These are phyloP conservation scores for Lodderomyces metapsilosis DNA, from an alignment of 1,139 yeast species.

Conservation along the genomic window DNA sequence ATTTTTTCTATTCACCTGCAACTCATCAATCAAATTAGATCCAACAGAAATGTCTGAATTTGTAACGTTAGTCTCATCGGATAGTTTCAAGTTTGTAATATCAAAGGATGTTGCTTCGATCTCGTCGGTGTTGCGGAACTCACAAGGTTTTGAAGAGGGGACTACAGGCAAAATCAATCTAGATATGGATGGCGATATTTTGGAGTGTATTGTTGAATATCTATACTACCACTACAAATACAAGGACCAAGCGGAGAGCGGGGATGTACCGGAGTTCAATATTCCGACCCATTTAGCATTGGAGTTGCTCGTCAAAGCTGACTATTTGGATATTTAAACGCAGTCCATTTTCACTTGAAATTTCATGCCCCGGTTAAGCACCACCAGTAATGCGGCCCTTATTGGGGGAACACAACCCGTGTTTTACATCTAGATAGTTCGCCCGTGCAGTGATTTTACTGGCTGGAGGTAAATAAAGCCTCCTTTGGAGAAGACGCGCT, in stretches of 20 bases:
- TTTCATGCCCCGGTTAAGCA: no score
- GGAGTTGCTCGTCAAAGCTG: conserved; percentile 89
- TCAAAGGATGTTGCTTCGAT: conserved; percentile 77
- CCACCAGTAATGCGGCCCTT: no score
- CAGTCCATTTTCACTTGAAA: no score
- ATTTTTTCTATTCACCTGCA: no score
- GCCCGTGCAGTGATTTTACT: no score
- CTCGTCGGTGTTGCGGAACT: conserved; percentile 75
- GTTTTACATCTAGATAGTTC: no score
- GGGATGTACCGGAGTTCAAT: conserved; percentile 77
- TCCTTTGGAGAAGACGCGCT: no score
- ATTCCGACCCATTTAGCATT: conserved; percentile 93
- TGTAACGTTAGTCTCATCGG: conserved; percentile 74
- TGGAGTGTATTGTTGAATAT: conserved; percentile 85
- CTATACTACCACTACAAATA: conserved; percentile 74
- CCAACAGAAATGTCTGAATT: no score
- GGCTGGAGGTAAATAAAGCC: no score
- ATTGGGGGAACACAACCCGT: no score
- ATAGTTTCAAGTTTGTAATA: conserved; percentile 64
- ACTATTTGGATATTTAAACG: conserved; percentile 66
- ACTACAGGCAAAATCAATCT: conserved; percentile 47
- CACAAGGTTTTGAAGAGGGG: conserved; percentile 61
- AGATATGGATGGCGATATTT: conserved; percentile 70
- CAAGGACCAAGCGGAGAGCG: conserved; percentile 51
- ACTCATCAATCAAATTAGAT: no score